phyloP scores from a whole-genome alignment of 257 asterid species.

The Solanum bulbocastanum region DNA sequence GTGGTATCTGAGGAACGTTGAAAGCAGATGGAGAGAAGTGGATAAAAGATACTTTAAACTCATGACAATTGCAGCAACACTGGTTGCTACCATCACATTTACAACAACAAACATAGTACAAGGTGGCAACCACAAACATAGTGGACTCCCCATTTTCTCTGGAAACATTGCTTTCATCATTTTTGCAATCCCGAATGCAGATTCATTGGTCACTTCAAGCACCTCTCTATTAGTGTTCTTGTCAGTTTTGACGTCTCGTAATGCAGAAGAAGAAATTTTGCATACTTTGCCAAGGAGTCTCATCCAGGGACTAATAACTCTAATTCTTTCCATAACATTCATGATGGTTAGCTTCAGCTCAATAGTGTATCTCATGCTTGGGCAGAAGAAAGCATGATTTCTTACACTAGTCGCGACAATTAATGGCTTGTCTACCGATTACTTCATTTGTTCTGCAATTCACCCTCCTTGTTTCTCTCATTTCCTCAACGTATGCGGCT shows the following conservation, averaged over 20 bases:
- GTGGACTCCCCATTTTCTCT: neutral
- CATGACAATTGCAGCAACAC: neutral
- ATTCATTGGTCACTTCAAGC: neutral
- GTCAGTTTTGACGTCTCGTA: neutral
- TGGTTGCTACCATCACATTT: neutral
- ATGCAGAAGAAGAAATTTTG: too few species aligned
- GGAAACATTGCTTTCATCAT: neutral
- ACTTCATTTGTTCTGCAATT: neutral
- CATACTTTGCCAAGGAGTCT: neutral
- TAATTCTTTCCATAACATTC: neutral
- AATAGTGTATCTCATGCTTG: neutral
- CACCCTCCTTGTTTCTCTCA: neutral
- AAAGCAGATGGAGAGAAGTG: neutral
- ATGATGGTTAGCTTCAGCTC: neutral
- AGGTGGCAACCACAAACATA: neutral
- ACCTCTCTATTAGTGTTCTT: neutral
- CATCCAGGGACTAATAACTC: neutral
- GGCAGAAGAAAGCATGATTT: neutral
- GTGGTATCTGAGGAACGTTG: neutral
- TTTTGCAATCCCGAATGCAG: neutral
- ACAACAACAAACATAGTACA: neutral
- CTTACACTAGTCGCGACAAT: neutral
- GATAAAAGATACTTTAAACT: slow-evolving; percentile 1
- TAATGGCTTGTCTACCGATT: neutral
- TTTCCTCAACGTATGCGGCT: neutral